A percentile compares a stretch with the other conserved stretches of the same genome.
Conservation (phyloP, 1,284 basidiomycete species). For the Pseudozyma sp. region DNA sequence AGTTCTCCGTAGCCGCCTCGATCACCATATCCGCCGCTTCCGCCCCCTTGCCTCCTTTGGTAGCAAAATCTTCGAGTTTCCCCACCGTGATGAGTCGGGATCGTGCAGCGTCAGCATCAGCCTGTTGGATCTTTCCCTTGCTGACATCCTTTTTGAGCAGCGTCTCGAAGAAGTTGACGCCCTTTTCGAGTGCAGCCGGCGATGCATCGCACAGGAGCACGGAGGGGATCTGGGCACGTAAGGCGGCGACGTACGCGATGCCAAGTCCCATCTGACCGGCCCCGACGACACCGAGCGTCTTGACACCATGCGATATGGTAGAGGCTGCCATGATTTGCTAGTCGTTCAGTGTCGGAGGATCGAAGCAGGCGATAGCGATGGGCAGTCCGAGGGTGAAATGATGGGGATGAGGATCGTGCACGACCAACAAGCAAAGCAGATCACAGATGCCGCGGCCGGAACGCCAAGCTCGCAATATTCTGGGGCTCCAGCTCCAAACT, state of each 20-base stretch:
- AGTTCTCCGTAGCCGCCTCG: slow-evolving; percentile 91
- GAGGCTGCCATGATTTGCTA: slow-evolving; percentile 24
- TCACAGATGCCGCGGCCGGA: neutral
- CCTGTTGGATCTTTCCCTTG: slow-evolving; percentile 80
- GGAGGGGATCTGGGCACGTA: slow-evolving; percentile 41
- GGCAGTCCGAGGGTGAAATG: neutral
- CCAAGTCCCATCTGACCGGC: slow-evolving; percentile 72
- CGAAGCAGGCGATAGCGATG: neutral
- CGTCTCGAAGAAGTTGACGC: slow-evolving; percentile 76
- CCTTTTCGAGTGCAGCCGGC: slow-evolving; percentile 76
- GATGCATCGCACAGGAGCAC: slow-evolving; percentile 54
- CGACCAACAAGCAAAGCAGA: neutral
- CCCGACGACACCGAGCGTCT: slow-evolving; percentile 58
- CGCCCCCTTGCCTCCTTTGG: slow-evolving; percentile 73
- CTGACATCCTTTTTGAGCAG: slow-evolving; percentile 87
- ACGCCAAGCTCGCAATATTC: neutral
- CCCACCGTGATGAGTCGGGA: slow-evolving; percentile 43
- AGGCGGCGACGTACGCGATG: slow-evolving; percentile 84
- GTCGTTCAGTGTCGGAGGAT: neutral
- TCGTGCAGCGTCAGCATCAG: slow-evolving; percentile 79
- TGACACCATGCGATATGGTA: slow-evolving; percentile 52
- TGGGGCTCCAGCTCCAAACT: neutral
- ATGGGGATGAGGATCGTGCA: neutral
- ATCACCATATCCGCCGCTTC: slow-evolving; percentile 89
- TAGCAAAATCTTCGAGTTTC: slow-evolving; percentile 45